Base-by-base conservation (phyloP, 1,139 yeast species). In the Wickerhamomyces sp. region DNA sequence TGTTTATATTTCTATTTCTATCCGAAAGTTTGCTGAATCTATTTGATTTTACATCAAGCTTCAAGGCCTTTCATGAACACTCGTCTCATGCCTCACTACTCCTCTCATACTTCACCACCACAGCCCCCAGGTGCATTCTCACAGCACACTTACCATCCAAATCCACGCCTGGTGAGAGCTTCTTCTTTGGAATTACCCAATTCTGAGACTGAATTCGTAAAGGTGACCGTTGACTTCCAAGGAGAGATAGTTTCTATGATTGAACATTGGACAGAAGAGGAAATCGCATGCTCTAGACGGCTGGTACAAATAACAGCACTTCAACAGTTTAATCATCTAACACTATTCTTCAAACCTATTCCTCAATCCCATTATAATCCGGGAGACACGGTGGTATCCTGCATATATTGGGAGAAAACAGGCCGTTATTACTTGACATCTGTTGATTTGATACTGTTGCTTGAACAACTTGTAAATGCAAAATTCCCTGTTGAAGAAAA, bases 401-500 rank as follows among this genome's bases (percentile, higher is more conserved):
- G 88, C 51, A 76, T 80, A 25, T 70, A 65, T 52, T 78, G 85
- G 83, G 59, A 62, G 36, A 79, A 72, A 39, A 28, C 45, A 1
- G 48, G 43, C 8, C 60, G 66, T 38, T 69, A 66, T 51, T 75
- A 68, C 37, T 78, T 78, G 26, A 80, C 88, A 0, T 72, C 81
- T 3, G 88, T 80, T 20, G 88, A 80, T 51, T 67, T 81, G 35
- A 76, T 80, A 15, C 54, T 66, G 23, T 55, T 80, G 10, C 61
- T 80, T 30, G 87, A 80, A 52, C 68, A 69, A 44, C 63, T 80
- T 35, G 52, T 51, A 1, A 70, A 66, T 38, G 68, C 76, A 38
- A 69, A 68, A 44, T 80, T 80, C 54, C 66, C 75, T 11, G 78
- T 79, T 13, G 85, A 70, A 50, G 89, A 80, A 53, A 81, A 81